Base-by-base conservation (phyloP, 2,329 filamentous ascomycete species). In the Pseudocercospora eumusae region DNA sequence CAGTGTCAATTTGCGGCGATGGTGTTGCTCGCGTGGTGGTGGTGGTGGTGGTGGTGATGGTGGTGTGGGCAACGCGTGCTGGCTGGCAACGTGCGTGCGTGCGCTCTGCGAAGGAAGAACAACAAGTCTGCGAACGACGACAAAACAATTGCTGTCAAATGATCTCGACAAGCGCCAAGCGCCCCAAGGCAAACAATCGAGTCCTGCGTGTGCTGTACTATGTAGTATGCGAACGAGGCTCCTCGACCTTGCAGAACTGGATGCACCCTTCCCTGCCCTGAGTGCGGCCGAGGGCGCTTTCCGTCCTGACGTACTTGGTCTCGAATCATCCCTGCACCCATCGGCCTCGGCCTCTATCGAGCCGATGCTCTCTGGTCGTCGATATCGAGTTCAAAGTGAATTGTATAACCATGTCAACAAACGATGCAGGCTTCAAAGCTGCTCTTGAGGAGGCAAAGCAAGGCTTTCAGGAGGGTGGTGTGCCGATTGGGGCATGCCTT, bases 401-500 rank as follows among this genome's bases (percentile, higher is more conserved):
- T n/a, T n/a, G n/a, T 54, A 40, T 33, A 18, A 36, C 27, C 52
- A 40, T 54, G 52, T 54, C 52, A 3, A 10, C 52, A 21, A 27
- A 54, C 28, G 80, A 83, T 59, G 69, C 74, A 13, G 84, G 84
- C 64, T 86, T 87, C 75, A 78, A 82, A 66, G 82, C 80, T 50
- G 85, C 85, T 40, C 72, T 87, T 15, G 81, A 84, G 64, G 84
- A 87, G 72, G 84, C 84, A 11, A 81, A 79, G 69, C 75, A 80
- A 67, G 82, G 84, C 56, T 78, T 76, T 56, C 75, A 76, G n/a
- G 83, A 87, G 73, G 84, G 84, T 56, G 84, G 84, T 49, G 80
- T 86, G 1, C 84, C 84, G 1, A 81, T 77, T 53, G 85, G 85
- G 47, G 84, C 84, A 47, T 82, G 80, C 62, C 80, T 93, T 25